phyloP scores from a whole-genome alignment of 2,329 filamentous ascomycete genomes.

The Geosmithia morbida region DNA sequence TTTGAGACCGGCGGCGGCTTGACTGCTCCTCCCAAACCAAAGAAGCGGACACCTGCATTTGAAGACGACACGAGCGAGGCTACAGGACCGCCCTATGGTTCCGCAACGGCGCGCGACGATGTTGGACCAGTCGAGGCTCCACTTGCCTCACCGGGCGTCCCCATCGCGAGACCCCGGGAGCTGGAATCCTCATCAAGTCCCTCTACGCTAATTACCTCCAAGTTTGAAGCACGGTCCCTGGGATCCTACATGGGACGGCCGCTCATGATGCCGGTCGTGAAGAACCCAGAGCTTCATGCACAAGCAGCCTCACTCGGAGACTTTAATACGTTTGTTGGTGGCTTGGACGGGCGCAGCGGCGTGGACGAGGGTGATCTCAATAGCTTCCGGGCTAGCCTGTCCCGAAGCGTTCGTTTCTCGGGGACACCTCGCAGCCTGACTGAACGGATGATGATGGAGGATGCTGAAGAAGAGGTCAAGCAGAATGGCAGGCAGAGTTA shows the following conservation, averaged over 20 bases:
- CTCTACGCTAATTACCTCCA: slow-evolving; percentile 16
- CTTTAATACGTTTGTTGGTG: slow-evolving; percentile 36
- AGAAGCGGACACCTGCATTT: slow-evolving; percentile 10
- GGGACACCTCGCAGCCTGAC: slow-evolving; percentile 32
- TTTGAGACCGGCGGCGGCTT: slow-evolving; percentile 24
- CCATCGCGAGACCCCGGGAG: slow-evolving; percentile 17
- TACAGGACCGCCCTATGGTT: not conserved
- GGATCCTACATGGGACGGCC: slow-evolving; percentile 41
- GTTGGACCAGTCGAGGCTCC: slow-evolving; percentile 11
- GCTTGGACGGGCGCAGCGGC: slow-evolving; percentile 33
- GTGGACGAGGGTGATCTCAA: slow-evolving; percentile 29
- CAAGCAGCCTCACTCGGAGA: slow-evolving; percentile 32
- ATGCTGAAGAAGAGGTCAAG: slow-evolving; percentile 17
- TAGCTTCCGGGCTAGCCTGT: slow-evolving; percentile 26
- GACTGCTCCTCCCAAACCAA: slow-evolving; percentile 13
- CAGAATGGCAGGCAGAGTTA: not conserved
- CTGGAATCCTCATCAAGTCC: slow-evolving; percentile 7
- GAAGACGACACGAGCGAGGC: slow-evolving; percentile 11
- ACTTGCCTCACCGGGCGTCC: slow-evolving; percentile 28
- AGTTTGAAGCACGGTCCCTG: slow-evolving; percentile 24
- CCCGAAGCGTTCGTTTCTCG: slow-evolving; percentile 19
- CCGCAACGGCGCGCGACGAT: not conserved
- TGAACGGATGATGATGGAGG: slow-evolving; percentile 33
- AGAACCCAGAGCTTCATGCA: slow-evolving; percentile 31
- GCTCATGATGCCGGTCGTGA: slow-evolving; percentile 36